phyloP scores from a whole-genome alignment of 176 grass and related monocot genomes.

The Cenchrus fungigraminus region DNA sequence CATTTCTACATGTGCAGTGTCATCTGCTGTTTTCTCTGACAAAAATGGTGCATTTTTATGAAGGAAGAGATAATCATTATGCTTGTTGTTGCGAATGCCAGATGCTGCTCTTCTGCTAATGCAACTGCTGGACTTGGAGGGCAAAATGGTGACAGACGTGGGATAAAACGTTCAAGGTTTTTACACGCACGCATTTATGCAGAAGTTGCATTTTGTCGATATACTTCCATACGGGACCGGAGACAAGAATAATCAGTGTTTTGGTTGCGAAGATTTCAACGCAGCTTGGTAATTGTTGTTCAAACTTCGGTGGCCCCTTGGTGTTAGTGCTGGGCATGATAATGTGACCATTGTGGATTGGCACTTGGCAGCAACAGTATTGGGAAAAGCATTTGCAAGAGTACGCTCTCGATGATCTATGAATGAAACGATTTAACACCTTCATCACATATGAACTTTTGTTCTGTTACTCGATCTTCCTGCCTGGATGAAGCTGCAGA shows the following conservation, averaged over 20 bases:
- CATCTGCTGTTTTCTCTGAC: background rate
- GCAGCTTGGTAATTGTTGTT: conserved; percentile 55
- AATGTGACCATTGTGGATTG: conserved; percentile 44
- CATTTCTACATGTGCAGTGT: background rate
- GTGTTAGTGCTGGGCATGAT: background rate
- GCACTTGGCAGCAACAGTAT: conserved; percentile 45
- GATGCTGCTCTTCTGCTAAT: conserved; percentile 29
- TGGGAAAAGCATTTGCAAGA: conserved; percentile 74
- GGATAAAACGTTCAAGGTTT: conserved; percentile 63
- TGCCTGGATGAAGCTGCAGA: conserved; percentile 70
- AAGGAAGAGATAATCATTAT: background rate
- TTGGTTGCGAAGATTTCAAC: conserved; percentile 54
- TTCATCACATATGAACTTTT: background rate
- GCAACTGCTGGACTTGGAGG: background rate
- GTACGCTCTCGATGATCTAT: conserved; percentile 28
- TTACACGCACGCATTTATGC: conserved; percentile 1
- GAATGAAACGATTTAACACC: background rate
- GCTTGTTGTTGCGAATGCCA: background rate
- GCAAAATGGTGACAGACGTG: background rate
- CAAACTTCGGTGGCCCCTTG: conserved; percentile 46
- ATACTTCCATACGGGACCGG: background rate
- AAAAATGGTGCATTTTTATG: background rate
- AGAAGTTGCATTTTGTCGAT: background rate
- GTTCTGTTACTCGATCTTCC: background rate
- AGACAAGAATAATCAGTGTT: background rate